Evolutionary conservation across 1,139 yeast genomes (phyloP).

Genomic region (Yamadazyma atlantica): DNA sequence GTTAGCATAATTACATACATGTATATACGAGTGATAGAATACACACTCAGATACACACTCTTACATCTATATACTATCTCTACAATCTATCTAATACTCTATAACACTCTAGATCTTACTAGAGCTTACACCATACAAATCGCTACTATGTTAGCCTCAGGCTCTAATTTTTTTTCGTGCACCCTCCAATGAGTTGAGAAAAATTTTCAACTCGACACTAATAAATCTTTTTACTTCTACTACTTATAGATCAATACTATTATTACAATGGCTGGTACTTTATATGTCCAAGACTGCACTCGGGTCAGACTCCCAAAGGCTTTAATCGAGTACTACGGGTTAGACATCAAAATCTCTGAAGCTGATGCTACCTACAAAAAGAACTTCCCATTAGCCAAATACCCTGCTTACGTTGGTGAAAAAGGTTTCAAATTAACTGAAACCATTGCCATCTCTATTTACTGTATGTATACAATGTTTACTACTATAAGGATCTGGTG

Average conservation of each 20-base stretch:
- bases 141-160: too few relatives aligned
- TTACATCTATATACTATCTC: too few relatives aligned
- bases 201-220: slow-evolving; percentile 1
- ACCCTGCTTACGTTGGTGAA: slow-evolving; percentile 79
- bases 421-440: slow-evolving; percentile 81
- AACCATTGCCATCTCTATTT: slow-evolving; percentile 66
- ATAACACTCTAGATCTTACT: too few relatives aligned
- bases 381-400: slow-evolving; percentile 69
- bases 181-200: slow-evolving; percentile 1
- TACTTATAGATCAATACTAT: neutral
- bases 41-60: too few relatives aligned
- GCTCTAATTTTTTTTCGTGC: too few relatives aligned
- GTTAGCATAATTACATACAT: slow-evolving; percentile 2
- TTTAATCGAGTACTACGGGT: slow-evolving; percentile 66
- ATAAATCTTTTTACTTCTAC: neutral
- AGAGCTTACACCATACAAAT: too few relatives aligned
- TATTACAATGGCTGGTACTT: slow-evolving; percentile 62
- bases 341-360: slow-evolving; percentile 63
- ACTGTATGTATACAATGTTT: slow-evolving; percentile 34
- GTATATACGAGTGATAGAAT: too few relatives aligned
- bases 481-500: too few relatives aligned
- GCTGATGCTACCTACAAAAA: slow-evolving; percentile 44
- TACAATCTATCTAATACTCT: too few relatives aligned
- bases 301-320: slow-evolving; percentile 43
- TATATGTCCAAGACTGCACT: slow-evolving; percentile 52